Percentiles rank a stretch among this genome's conserved stretches.
Conservation (phyloP, 2,329 filamentous ascomycete genomes). For the Aspergillaceae sp. region DNA sequence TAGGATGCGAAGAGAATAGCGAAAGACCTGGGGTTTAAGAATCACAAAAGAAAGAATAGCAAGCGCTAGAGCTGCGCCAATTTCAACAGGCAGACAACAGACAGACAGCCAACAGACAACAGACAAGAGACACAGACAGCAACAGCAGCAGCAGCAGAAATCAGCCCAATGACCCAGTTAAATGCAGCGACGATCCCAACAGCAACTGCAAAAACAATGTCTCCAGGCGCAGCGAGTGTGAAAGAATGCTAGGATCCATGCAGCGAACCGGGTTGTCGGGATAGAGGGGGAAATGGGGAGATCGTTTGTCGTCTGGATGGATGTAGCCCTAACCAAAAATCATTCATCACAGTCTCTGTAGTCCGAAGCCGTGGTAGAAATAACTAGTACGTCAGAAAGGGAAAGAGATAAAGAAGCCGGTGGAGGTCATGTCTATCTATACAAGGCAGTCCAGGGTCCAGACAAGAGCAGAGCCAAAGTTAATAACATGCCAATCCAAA, state of each 20-base stretch:
- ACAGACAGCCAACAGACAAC: not conserved
- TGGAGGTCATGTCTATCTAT: too few species aligned
- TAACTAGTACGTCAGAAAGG: too few species aligned
- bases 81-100: not conserved
- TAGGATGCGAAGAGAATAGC: too few species aligned
- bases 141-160: not conserved
- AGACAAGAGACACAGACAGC: not conserved
- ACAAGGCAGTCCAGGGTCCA: too few species aligned
- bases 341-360: too few species aligned
- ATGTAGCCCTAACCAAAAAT: not conserved
- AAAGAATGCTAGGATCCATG: slow-evolving; percentile 10
- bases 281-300: too few species aligned
- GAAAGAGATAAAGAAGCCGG: too few species aligned
- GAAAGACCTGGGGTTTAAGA: too few species aligned
- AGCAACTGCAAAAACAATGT: not conserved
- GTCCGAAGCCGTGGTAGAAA: too few species aligned
- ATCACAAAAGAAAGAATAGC: not conserved
- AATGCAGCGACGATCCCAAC: not conserved
- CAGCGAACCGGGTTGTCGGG: slow-evolving; percentile 17
- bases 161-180: not conserved
- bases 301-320: not conserved
- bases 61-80: not conserved
- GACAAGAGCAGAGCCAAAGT: too few species aligned
- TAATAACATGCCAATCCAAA: too few species aligned
- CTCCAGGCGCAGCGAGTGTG: not conserved